phyloP scores from a whole-genome alignment of 2,329 filamentous ascomycete species.

The Calonectria pseudoreteaudii region DNA sequence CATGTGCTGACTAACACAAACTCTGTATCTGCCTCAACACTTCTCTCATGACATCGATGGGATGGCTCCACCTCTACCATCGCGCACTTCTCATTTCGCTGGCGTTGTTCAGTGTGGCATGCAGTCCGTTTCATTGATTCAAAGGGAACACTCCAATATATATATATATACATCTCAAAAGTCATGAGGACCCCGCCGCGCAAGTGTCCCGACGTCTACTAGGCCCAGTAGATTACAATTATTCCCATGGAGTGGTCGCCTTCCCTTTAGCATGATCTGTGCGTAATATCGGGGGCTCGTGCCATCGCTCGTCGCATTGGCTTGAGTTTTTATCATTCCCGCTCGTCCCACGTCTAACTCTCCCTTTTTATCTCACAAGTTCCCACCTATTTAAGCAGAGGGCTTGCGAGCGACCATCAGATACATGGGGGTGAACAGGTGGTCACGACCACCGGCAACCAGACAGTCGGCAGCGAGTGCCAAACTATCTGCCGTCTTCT shows the following conservation, averaged over 20 bases:
- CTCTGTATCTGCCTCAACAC: constrained; percentile 7
- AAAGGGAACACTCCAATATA: constrained; percentile 22
- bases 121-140: not conserved
- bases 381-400: constrained; percentile 31
- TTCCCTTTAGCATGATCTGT: constrained; percentile 33
- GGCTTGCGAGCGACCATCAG: constrained; percentile 95
- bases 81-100: not conserved
- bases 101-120: not conserved
- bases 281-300: constrained; percentile 28
- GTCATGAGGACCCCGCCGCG: constrained; percentile 21
- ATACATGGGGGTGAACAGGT: constrained; percentile 99
- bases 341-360: constrained; percentile 3
- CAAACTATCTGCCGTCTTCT: constrained; percentile 94
- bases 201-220: constrained; percentile 22
- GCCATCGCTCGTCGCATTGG: constrained; percentile 12
- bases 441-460: constrained; percentile 86
- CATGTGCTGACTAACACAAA: constrained; percentile 14
- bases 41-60: not conserved
- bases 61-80: not conserved
- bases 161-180: constrained; percentile 24
- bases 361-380: constrained; percentile 18
- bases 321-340: constrained; percentile 8
- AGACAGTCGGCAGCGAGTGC: constrained; percentile 85
- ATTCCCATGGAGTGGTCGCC: constrained; percentile 40
- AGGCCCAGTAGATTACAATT: constrained; percentile 43